phyloP scores from a whole-genome alignment of 345 rosid species.

The Eucalyptus fibrosa region DNA sequence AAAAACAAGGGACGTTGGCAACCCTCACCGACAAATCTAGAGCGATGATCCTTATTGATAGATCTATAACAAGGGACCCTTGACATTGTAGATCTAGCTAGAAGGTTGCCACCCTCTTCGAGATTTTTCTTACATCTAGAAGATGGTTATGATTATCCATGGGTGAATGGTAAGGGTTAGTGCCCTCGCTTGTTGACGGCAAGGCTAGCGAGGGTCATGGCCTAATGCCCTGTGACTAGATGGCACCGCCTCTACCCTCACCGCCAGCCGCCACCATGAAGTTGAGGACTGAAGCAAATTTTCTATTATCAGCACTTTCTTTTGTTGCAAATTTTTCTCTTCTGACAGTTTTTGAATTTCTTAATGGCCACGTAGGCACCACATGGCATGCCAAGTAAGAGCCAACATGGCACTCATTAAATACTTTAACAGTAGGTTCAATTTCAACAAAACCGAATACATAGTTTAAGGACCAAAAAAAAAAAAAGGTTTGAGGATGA shows the following conservation, averaged over 20 bases:
- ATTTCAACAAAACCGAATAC: background rate
- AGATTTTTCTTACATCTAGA: background rate
- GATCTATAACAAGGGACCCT: background rate
- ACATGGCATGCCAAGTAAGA: background rate
- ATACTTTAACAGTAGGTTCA: no score
- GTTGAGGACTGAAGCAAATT: background rate
- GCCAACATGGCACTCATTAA: background rate
- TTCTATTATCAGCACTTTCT: background rate
- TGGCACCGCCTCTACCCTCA: fast-evolving
- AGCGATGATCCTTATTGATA: no score
- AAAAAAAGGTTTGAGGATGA: background rate
- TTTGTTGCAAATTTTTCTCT: background rate
- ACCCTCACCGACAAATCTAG: background rate
- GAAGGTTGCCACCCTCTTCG: background rate
- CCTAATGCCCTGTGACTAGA: background rate
- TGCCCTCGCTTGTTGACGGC: background rate
- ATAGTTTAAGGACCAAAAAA: background rate
- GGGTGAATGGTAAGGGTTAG: background rate
- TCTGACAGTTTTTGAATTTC: no score
- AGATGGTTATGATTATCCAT: background rate
- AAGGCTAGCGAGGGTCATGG: background rate
- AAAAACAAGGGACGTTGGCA: background rate
- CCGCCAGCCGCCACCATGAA: background rate
- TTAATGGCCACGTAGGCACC: background rate
- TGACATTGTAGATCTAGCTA: no score